These are phyloP conservation scores for Mucuna pruriens DNA, from an alignment of 306 rosid species.

Conservation along the genomic window DNA sequence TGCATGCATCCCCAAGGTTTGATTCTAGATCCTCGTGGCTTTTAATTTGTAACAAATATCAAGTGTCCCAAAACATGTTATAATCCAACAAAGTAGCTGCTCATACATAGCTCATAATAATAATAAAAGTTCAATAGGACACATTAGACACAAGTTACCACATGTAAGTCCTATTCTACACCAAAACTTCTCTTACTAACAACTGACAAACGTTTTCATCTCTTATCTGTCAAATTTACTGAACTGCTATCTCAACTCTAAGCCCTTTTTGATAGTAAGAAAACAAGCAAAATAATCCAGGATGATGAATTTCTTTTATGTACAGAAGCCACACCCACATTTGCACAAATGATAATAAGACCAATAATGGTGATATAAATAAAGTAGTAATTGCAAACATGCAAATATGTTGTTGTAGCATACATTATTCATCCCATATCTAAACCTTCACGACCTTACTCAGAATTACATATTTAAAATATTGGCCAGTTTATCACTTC, in stretches of 20 bases:
- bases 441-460: background rate
- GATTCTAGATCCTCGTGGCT: too few species aligned
- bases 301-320: background rate
- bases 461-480: conserved; percentile 1
- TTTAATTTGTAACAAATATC: too few species aligned
- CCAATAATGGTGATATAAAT: background rate
- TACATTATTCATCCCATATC: conserved; percentile 31
- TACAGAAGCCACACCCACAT: background rate
- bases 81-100: background rate
- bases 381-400: conserved; percentile 20
- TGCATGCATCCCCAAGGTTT: too few species aligned
- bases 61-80: too few species aligned
- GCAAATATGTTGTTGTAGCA: conserved; percentile 18
- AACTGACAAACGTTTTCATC: background rate
- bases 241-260: conserved; percentile 1
- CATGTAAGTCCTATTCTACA: conserved; percentile 7
- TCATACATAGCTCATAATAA: background rate
- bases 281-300: conserved; percentile 14
- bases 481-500: conserved; percentile 53
- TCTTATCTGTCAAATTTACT: conserved; percentile 1
- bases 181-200: background rate
- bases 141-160: background rate
- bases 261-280: background rate
- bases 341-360: background rate
- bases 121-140: background rate